These are phyloP conservation scores for Tylopilus sp. DNA, from an alignment of 1,284 basidiomycete genomes.

Conservation along the genomic window DNA sequence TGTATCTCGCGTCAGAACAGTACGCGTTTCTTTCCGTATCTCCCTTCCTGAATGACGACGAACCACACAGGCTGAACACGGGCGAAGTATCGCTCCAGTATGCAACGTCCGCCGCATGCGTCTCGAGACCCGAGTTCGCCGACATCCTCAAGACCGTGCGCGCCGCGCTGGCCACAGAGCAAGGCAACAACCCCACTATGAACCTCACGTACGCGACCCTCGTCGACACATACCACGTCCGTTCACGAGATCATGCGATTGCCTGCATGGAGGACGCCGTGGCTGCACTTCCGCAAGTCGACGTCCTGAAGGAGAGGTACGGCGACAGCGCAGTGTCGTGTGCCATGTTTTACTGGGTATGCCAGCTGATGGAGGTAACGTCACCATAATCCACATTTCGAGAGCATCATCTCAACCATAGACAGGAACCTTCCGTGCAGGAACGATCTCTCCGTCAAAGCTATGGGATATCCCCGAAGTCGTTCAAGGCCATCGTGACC, in stretches of 20 bases:
- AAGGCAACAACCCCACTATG: not conserved
- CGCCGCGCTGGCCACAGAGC: conserved; percentile 15
- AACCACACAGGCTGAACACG: conserved; percentile 25
- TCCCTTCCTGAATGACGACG: not conserved
- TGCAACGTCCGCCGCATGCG: conserved; percentile 25
- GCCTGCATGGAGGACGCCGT: too few relatives aligned
- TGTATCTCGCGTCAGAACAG: too few relatives aligned
- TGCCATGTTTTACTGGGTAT: conserved; percentile 31
- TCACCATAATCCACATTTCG: not conserved
- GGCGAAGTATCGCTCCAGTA: conserved; percentile 27
- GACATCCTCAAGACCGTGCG: too few relatives aligned
- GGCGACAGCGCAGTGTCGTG: conserved; percentile 20
- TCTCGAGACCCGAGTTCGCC: conserved; percentile 19
- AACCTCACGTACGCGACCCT: conserved; percentile 25
- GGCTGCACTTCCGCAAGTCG: conserved; percentile 11
- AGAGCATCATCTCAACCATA: too few relatives aligned
- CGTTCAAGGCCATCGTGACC: conserved; percentile 22
- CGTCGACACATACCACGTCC: conserved; percentile 17
- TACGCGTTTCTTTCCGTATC: conserved; percentile 12
- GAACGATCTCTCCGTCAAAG: conserved; percentile 18
- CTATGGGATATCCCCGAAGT: conserved; percentile 15
- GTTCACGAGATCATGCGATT: conserved; percentile 7
- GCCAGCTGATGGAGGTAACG: too few relatives aligned
- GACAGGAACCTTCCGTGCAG: conserved; percentile 22
- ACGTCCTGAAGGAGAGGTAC: conserved; percentile 20